Evolutionary conservation across 345 rosid species (phyloP).

Genomic region (Dipteronia sinensis): DNA sequence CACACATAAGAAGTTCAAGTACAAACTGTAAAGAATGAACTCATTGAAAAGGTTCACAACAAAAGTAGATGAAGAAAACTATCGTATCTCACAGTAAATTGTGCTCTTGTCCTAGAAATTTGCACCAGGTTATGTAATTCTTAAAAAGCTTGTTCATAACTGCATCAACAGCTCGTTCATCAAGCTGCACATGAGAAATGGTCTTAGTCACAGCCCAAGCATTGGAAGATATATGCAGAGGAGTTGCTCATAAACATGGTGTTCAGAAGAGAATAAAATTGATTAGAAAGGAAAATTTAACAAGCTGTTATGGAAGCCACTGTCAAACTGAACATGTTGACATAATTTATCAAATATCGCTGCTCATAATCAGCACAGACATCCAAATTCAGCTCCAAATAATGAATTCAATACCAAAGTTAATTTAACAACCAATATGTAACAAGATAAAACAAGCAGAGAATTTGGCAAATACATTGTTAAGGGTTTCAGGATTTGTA

Average conservation of each 20-base stretch:
- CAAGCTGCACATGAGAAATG: conserved; percentile 64
- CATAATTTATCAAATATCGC: not conserved
- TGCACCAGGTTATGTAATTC: conserved; percentile 95
- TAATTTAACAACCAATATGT: not conserved
- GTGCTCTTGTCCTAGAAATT: conserved; percentile 88
- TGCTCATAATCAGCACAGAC: not conserved
- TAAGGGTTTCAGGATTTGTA: conserved; percentile 92
- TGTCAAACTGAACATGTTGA: not conserved
- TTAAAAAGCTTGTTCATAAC: conserved; percentile 85
- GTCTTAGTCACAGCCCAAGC: conserved; percentile 2
- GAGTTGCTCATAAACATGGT: not conserved
- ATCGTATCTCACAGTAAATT: conserved; percentile 67
- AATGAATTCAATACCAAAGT: not conserved
- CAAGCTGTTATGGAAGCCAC: not conserved
- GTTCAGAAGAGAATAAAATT: not conserved
- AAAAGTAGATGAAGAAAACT: conserved; percentile 11
- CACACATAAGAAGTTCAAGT: conserved; percentile 13
- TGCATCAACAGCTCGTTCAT: conserved; percentile 92
- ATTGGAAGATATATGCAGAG: not conserved
- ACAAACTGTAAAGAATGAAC: conserved; percentile 4
- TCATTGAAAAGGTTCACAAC: not conserved
- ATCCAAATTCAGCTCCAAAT: conserved; percentile 4
- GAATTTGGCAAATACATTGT: conserved; percentile 53
- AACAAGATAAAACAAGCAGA: not conserved
- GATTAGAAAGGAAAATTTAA: not conserved